Percentiles rank a stretch among this genome's conserved stretches.
Conservation (phyloP, 768 basidiomycete species). For the Suillus ampliporus region DNA sequence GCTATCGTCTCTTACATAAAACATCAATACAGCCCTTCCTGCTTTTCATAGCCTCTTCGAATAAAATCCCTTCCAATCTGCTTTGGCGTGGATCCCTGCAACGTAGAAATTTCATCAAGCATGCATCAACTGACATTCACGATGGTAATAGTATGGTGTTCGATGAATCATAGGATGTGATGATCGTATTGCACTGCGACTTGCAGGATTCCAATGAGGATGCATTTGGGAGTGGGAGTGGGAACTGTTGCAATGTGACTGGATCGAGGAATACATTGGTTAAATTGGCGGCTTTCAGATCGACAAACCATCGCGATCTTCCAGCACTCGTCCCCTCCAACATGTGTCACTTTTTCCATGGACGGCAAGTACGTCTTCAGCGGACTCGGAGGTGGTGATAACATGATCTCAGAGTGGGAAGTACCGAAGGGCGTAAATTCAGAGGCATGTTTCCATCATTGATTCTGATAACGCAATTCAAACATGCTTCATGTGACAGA, state of each 20-base stretch:
- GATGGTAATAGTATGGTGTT: too few species aligned
- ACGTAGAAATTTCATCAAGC: too few species aligned
- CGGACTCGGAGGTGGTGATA: background rate
- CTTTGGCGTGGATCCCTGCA: too few species aligned
- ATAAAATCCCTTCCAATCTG: constrained; percentile 59
- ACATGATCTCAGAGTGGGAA: background rate
- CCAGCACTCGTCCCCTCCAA: background rate
- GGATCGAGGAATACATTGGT: too few species aligned
- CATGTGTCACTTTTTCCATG: background rate
- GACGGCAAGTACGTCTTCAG: background rate
- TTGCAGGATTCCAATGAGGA: too few species aligned
- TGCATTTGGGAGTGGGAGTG: too few species aligned
- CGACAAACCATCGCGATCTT: background rate
- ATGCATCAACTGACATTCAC: too few species aligned
- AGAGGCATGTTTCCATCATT: background rate
- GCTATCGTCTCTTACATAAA: background rate
- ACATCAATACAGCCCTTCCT: constrained; percentile 58
- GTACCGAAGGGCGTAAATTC: background rate
- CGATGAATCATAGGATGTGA: too few species aligned
- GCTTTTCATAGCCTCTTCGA: constrained; percentile 62
- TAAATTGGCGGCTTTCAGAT: background rate
- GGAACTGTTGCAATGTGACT: too few species aligned
- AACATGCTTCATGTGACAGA: background rate
- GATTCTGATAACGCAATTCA: background rate
- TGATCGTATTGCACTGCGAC: too few species aligned